phyloP scores from a whole-genome alignment of 257 asterid species.

The Gardenia jasminoides region DNA sequence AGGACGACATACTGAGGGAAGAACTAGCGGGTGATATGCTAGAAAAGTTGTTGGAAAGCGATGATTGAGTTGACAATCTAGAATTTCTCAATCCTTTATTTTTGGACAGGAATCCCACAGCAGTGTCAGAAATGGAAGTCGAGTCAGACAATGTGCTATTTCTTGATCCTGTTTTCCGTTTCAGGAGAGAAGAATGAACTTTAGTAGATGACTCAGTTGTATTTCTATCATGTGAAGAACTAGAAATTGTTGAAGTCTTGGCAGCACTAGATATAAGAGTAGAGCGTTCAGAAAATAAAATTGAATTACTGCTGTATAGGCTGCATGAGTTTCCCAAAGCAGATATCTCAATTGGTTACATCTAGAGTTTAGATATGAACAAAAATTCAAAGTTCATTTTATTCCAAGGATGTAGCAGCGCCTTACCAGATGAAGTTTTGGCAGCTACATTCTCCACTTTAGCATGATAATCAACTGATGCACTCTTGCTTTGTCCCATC shows the following conservation, averaged over 20 bases:
- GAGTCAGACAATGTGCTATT: slow-evolving; percentile 29
- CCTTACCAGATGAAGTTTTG: slow-evolving; percentile 30
- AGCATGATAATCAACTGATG: slow-evolving; percentile 13
- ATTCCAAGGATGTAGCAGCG: neutral
- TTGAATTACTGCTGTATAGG: slow-evolving; percentile 10
- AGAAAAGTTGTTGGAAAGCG: slow-evolving; percentile 9
- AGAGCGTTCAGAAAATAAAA: slow-evolving; percentile 17
- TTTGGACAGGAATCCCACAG: slow-evolving; percentile 19
- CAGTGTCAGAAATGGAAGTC: slow-evolving; percentile 25
- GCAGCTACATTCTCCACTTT: slow-evolving; percentile 18
- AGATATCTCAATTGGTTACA: slow-evolving; percentile 7
- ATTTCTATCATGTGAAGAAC: neutral
- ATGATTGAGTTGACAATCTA: slow-evolving; percentile 18
- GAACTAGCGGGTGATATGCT: slow-evolving; percentile 16
- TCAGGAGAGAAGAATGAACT: slow-evolving; percentile 13
- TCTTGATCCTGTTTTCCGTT: slow-evolving; percentile 23
- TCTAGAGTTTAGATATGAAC: neutral
- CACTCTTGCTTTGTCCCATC: slow-evolving; percentile 19
- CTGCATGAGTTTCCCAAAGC: slow-evolving; percentile 11
- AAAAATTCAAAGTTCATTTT: neutral
- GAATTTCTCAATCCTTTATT: slow-evolving; percentile 19
- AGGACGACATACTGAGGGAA: neutral
- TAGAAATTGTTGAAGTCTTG: neutral
- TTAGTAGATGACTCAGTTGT: slow-evolving; percentile 15
- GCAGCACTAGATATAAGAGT: slow-evolving; percentile 11